phyloP scores from a whole-genome alignment of 441 rosid species.

The Populus hybrid region DNA sequence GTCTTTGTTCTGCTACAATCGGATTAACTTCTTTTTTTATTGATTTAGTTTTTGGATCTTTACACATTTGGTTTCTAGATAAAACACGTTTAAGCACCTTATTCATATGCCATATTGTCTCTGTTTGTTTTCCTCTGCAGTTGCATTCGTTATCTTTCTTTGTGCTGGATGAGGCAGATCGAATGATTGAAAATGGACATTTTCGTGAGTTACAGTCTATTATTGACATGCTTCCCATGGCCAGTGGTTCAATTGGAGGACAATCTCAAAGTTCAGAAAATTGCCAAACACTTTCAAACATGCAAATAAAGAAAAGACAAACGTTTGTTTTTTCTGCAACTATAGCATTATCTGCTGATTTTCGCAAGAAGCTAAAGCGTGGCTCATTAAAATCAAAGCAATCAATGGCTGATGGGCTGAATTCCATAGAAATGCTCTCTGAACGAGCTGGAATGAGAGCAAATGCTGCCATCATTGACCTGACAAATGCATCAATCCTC shows the following conservation, averaged over 20 bases:
- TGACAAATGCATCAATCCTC: conserved; percentile 73
- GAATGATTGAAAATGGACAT: conserved; percentile 97
- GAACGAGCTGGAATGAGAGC: conserved; percentile 89
- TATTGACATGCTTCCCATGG: conserved; percentile 82
- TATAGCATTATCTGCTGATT: conserved; percentile 84
- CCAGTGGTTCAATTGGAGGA: conserved; percentile 43
- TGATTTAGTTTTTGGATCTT: no score
- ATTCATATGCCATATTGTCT: background rate
- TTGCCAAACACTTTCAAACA: conserved; percentile 53
- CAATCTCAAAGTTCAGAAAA: conserved; percentile 45
- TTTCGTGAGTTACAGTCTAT: conserved; percentile 95
- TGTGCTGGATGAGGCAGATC: conserved; percentile 99
- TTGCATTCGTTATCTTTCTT: conserved; percentile 89
- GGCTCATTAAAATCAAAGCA: conserved; percentile 64
- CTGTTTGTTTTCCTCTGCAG: conserved; percentile 42
- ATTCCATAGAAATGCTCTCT: conserved; percentile 85
- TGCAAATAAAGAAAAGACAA: conserved; percentile 86
- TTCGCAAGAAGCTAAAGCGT: conserved; percentile 90
- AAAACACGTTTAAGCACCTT: no score
- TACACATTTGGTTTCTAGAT: no score
- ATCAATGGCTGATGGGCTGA: conserved; percentile 45
- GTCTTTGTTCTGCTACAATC: no score
- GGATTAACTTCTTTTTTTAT: no score
- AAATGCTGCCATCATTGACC: conserved; percentile 82
- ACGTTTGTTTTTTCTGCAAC: conserved; percentile 97